phyloP scores from a whole-genome alignment of 1,284 basidiomycete species.

The Pterulicium gracile region DNA sequence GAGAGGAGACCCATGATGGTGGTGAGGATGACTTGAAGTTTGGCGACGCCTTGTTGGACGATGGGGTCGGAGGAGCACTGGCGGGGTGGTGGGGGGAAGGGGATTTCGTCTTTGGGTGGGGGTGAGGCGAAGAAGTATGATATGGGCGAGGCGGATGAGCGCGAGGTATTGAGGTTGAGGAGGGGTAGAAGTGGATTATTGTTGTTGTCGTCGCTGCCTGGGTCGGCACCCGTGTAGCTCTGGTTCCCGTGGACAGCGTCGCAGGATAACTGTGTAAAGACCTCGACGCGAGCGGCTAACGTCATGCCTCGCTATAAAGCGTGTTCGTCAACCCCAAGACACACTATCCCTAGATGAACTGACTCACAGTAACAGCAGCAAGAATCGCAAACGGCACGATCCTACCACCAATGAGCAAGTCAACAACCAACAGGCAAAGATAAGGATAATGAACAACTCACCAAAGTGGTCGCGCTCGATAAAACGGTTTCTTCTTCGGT shows the following conservation, averaged over 20 bases:
- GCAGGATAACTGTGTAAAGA: slow-evolving; percentile 70
- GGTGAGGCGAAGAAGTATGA: slow-evolving; percentile 9
- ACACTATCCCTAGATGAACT: background rate
- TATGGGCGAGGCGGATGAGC: slow-evolving; percentile 9
- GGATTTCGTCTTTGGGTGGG: slow-evolving; percentile 28
- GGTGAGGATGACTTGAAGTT: slow-evolving; percentile 61
- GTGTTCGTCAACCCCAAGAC: background rate
- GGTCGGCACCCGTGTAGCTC: slow-evolving; percentile 26
- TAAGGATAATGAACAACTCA: slow-evolving; percentile 10
- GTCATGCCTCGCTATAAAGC: slow-evolving; percentile 62
- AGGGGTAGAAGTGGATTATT: slow-evolving; percentile 7
- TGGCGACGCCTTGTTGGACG: slow-evolving; percentile 58
- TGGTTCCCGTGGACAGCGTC: slow-evolving; percentile 37
- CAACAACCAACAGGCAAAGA: background rate
- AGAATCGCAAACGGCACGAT: slow-evolving; percentile 63
- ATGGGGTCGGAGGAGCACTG: slow-evolving; percentile 50
- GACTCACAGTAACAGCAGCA: slow-evolving; percentile 52
- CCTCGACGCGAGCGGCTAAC: slow-evolving; percentile 62
- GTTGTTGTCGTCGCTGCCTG: slow-evolving; percentile 1
- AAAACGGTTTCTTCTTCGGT: slow-evolving; percentile 47
- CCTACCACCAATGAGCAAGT: slow-evolving; percentile 28
- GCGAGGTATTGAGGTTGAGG: slow-evolving; percentile 12
- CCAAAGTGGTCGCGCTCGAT: slow-evolving; percentile 57
- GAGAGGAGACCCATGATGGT: slow-evolving; percentile 74
- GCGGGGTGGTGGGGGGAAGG: slow-evolving; percentile 35